Evolutionary conservation across 2,329 filamentous ascomycete genomes (phyloP), one percentile per base, ranked within the genome.

Genomic region (Xylaria sp.): DNA sequence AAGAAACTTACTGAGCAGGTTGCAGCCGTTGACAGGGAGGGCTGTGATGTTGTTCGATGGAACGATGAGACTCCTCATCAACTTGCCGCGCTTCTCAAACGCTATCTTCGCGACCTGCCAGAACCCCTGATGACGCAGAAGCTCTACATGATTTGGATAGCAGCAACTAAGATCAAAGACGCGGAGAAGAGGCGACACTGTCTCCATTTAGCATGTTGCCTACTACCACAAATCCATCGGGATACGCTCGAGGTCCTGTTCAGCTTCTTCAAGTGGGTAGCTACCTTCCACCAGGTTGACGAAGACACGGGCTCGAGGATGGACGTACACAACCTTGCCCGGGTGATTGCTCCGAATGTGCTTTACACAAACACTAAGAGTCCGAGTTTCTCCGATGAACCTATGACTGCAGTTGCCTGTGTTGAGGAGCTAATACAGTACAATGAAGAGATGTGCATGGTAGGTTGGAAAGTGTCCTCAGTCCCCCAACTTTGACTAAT

Each of bases 231-330:
- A 71, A 84, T 87, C 45, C 92, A 99, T 70, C 86, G 94, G 55
- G 94, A 99, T 72, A 92, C 90, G 17, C 86, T 99, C 73, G 94
- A 99, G 74, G 92, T 99, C 39, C 75, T 99, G 1, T 97, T 97
- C 75, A 90, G 87, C 46, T 99, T 99, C 80, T 81, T 99, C 43
- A 96, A 96, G 68, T 99, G 94, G 93, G 91, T 92, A 4, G 92
- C 92, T 4, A 96, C 92, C 1, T 99, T 99, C 78, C 93, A 95
- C 59, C 92, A 97, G 68, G 87, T 99, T 13, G 94, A 99, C 65
- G 94, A 99, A 67, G 94, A 99, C 70, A 90, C 89, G 19, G 94
- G 94, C 21, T 97, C 93, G 64, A 97, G 97, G 80, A 99, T 99
- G 94, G 94, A 99, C 71, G 90, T 96, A 48, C 92, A 96, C 77